Base-by-base conservation (phyloP, 345 rosid species). In the Citrus glauca region DNA sequence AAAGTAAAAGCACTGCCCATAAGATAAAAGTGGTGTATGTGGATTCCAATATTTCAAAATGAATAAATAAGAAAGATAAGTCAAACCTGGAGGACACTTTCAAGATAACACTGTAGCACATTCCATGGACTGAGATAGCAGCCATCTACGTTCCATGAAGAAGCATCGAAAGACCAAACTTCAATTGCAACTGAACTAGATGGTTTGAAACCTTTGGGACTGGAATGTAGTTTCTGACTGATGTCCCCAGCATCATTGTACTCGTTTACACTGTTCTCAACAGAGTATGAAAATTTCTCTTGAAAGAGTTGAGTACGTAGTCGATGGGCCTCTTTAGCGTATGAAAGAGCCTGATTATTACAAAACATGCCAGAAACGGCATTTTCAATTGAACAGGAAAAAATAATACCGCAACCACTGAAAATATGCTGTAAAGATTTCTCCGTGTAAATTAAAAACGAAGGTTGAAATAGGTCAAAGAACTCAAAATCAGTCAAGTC, bases 31-130 rank as follows among this genome's bases (percentile, higher is more conserved):
- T 14, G 37, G 22, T 66, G 45, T 19, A 24, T 1, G 35, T 71
- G 42, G 64, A 59, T 71, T 42, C 33, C 73, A 4, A 81, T 77
- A 56, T 61, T 24, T 42, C 57, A 57, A 59, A 5, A 27, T 22
- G 24, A 35, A 79, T 64, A 76, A 64, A 40, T 42, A 71, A 70
- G 55, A 63, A 71, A 74, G 66, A 84, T 66, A 69, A 83, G 20
- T 57, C 70, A 72, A 73, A 95, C 99, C 97, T 96, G 98, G 79
- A 94, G 89, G 79, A 86, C 90, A 88, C 99, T 96, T 82, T 96
- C 99, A 77, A 96, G 90, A 80, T 92, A 94, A 82, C 92, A 85
- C 27, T 96, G 94, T 73, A 96, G 90, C 75, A 89, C 88, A 79
- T 86, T 91, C 97, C 98, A 96, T 33, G 97, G 90, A 82, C 98